Evolutionary conservation across 441 rosid species (phyloP).

Genomic region (Populus hybrid): DNA sequence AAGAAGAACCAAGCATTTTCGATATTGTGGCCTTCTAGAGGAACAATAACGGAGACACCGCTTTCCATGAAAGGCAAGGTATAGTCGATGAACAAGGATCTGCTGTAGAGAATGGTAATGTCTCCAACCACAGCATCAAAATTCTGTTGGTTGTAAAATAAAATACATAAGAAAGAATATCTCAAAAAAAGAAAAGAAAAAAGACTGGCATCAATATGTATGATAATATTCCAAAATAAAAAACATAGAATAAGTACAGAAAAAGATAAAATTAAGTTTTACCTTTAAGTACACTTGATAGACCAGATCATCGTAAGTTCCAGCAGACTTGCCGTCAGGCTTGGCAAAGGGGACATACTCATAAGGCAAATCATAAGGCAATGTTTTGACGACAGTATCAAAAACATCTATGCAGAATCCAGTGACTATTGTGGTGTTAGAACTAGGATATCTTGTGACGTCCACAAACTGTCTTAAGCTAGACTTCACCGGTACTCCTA

Average conservation of each 20-base stretch:
- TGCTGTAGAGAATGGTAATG: conserved; percentile 36
- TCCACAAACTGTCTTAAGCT: conserved; percentile 36
- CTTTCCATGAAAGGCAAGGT: conserved; percentile 54
- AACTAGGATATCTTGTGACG: too few species aligned
- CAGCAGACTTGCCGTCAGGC: too few species aligned
- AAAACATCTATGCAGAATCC: too few species aligned
- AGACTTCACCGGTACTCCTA: conserved; percentile 26
- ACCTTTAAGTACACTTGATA: not conserved
- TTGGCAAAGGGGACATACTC: too few species aligned
- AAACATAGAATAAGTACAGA: not conserved
- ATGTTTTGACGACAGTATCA: too few species aligned
- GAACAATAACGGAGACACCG: conserved; percentile 49
- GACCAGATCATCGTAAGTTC: too few species aligned
- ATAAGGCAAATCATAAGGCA: too few species aligned
- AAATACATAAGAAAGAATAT: not conserved
- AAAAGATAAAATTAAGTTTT: not conserved
- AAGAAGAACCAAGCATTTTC: conserved; percentile 41
- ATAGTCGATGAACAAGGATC: conserved; percentile 51
- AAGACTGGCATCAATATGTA: not conserved
- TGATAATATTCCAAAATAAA: too few species aligned
- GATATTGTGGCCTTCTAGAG: conserved; percentile 22
- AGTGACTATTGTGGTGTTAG: too few species aligned
- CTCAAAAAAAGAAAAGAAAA: too few species aligned
- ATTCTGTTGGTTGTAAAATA: not conserved
- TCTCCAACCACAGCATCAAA: conserved; percentile 39